These are phyloP conservation scores for Mucor irregularis DNA, from an alignment of 371 early-diverging fungal genomes.

Conservation along the genomic window DNA sequence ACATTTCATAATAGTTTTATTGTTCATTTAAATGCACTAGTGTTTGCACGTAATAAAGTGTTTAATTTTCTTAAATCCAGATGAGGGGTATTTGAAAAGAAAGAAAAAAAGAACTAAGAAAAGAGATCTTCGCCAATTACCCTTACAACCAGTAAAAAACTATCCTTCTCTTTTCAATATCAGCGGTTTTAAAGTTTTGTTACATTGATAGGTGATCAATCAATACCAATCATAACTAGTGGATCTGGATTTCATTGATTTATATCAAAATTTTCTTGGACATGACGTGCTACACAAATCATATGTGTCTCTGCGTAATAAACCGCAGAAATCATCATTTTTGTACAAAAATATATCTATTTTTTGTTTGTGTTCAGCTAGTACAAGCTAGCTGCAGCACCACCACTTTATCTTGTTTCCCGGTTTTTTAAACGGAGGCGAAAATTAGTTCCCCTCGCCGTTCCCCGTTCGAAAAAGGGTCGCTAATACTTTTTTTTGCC, in stretches of 20 bases:
- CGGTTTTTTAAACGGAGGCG: not conserved
- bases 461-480: not conserved
- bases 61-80: not conserved
- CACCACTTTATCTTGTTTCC: not conserved
- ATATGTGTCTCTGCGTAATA: too few relatives aligned
- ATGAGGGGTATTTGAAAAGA: not conserved
- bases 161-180: not conserved
- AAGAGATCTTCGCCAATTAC: not conserved
- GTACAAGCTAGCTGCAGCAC: too few relatives aligned
- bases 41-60: not conserved
- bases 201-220: too few relatives aligned
- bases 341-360: not conserved
- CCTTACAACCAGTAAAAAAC: too few relatives aligned
- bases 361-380: not conserved
- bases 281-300: slow-evolving; percentile 1
- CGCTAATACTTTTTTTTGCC: not conserved
- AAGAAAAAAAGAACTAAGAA: not conserved
- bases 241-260: too few relatives aligned
- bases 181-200: too few relatives aligned
- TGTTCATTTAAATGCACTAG: not conserved
- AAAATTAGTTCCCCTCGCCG: not conserved
- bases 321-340: too few relatives aligned
- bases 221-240: too few relatives aligned
- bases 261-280: not conserved
- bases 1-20: too few relatives aligned